Evolutionary conservation across 2,329 filamentous ascomycete genomes (phyloP).

Genomic region (Calonectria multiphialidica): DNA sequence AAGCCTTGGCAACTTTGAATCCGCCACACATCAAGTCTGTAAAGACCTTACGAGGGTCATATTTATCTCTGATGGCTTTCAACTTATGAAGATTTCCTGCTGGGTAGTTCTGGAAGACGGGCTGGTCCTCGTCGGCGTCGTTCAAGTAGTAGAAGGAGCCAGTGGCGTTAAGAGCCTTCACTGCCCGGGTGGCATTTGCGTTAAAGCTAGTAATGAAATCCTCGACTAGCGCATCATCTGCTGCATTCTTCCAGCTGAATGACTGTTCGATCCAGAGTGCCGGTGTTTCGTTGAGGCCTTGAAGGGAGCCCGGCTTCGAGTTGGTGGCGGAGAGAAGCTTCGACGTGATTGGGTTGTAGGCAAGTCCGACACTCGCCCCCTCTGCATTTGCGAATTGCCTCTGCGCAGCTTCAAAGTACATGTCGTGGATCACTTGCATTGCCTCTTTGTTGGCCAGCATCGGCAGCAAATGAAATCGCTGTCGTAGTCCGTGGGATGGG

Average conservation of each 20-base stretch:
- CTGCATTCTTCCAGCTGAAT: background rate
- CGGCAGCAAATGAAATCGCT: background rate
- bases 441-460: background rate
- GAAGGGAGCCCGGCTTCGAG: background rate
- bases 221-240: background rate
- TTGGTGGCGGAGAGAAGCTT: background rate
- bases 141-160: background rate
- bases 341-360: background rate
- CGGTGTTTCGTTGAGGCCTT: background rate
- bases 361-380: background rate
- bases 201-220: background rate
- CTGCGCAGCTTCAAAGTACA: background rate
- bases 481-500: background rate
- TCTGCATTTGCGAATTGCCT: background rate
- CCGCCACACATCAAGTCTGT: background rate
- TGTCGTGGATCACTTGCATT: background rate
- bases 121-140: background rate
- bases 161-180: background rate
- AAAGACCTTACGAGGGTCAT: background rate
- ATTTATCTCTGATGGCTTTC: background rate
- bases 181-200: background rate
- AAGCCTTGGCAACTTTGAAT: background rate
- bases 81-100: background rate
- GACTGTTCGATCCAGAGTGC: background rate
- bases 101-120: background rate